Conservation (phyloP, 2,329 filamentous ascomycete species). For the Phaeosphaeriaceae sp. region DNA sequence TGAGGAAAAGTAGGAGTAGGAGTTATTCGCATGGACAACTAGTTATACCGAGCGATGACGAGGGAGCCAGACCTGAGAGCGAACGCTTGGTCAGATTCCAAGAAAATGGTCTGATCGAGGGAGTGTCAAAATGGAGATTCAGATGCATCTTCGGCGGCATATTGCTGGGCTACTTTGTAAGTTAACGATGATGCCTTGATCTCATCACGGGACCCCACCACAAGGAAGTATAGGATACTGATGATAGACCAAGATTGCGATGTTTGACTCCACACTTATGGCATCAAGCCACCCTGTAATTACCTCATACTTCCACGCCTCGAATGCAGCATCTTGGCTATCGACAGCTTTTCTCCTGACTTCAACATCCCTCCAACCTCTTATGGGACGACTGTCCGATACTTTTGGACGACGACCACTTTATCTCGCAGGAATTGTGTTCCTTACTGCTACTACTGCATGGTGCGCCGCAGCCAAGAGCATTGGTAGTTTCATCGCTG, state of each 20-base stretch:
- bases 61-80: conserved; percentile 22
- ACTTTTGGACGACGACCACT: conserved; percentile 72
- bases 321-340: conserved; percentile 82
- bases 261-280: conserved; percentile 82
- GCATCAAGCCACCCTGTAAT: conserved; percentile 82
- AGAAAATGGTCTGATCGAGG: conserved; percentile 41
- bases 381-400: conserved; percentile 77
- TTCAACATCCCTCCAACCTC: conserved; percentile 76
- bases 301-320: conserved; percentile 78
- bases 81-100: conserved; percentile 34
- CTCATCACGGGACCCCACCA: no score
- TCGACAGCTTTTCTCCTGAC: conserved; percentile 81
- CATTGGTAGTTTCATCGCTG: conserved; percentile 74
- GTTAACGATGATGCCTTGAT: conserved; percentile 7
- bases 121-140: conserved; percentile 42
- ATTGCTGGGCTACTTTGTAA: conserved; percentile 47
- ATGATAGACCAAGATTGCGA: conserved; percentile 50
- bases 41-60: conserved; percentile 27
- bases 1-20: conserved; percentile 28
- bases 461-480: conserved; percentile 73
- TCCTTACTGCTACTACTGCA: conserved; percentile 70
- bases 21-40: conserved; percentile 34
- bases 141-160: conserved; percentile 48
- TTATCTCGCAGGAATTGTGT: conserved; percentile 67
- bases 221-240: background rate